phyloP scores from a whole-genome alignment of 1,139 yeast species.

The Diutina neorugosa region DNA sequence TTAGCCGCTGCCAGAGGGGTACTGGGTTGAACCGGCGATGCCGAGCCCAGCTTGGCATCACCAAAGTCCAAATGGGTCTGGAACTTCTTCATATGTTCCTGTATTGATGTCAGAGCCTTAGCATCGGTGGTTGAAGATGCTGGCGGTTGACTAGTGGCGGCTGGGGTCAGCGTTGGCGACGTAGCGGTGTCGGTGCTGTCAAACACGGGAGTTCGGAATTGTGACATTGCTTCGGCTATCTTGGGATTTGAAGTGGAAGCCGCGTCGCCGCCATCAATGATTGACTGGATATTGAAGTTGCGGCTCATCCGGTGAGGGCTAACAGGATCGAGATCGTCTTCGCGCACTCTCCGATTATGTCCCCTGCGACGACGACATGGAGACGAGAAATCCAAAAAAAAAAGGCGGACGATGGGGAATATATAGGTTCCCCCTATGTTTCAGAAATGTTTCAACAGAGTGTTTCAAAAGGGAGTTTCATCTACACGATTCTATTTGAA shows the following conservation, averaged over 20 bases:
- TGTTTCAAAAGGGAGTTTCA: too few species aligned
- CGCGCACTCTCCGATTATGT: not conserved
- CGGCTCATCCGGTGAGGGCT: not conserved
- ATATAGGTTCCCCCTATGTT: too few species aligned
- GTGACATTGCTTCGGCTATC: not conserved
- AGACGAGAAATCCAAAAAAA: too few species aligned
- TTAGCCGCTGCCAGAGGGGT: conserved; percentile 2
- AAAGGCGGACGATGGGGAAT: too few species aligned
- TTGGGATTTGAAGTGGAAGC: not conserved
- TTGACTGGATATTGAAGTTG: conserved; percentile 2
- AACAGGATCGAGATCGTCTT: not conserved
- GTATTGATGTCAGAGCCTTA: conserved; percentile 4
- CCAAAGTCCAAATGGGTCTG: conserved; percentile 7
- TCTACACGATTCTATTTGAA: too few species aligned
- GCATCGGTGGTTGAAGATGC: not conserved
- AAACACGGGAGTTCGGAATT: not conserved
- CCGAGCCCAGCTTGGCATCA: not conserved
- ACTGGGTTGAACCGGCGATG: not conserved
- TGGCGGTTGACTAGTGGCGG: conserved; percentile 5
- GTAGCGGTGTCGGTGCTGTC: not conserved
- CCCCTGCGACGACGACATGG: not conserved
- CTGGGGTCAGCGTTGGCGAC: not conserved
- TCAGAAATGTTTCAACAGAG: too few species aligned
- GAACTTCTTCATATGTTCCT: conserved; percentile 6
- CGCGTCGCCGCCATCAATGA: not conserved